Conservation (phyloP, 2,329 filamentous ascomycete genomes). For the Exophiala alcalophila region DNA sequence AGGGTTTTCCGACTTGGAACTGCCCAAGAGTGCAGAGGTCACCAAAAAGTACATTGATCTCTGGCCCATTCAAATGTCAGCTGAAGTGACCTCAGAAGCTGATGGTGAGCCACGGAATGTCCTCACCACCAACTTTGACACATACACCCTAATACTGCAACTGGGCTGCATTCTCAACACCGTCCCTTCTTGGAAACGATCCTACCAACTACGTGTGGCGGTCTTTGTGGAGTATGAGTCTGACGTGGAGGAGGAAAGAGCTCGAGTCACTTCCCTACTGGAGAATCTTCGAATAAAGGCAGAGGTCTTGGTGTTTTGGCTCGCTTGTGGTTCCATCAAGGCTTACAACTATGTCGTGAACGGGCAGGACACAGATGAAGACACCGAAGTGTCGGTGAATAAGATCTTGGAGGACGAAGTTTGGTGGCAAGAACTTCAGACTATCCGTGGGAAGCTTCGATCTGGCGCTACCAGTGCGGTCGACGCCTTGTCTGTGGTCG, state of each 20-base stretch:
- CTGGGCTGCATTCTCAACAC: conserved; percentile 80
- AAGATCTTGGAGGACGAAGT: conserved; percentile 66
- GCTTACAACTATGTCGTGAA: conserved; percentile 79
- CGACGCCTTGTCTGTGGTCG: conserved; percentile 47
- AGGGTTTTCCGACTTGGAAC: conserved; percentile 73
- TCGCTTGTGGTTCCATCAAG: conserved; percentile 68
- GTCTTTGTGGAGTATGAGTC: conserved; percentile 88
- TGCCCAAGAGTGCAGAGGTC: conserved; percentile 59
- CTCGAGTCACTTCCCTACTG: conserved; percentile 68
- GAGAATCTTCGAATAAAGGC: conserved; percentile 81
- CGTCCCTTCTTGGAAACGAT: conserved; percentile 74
- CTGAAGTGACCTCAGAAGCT: conserved; percentile 65
- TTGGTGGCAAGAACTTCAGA: conserved; percentile 78
- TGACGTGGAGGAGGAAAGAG: conserved; percentile 75
- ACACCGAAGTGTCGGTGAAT: conserved; percentile 61
- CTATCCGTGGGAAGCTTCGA: conserved; percentile 35
- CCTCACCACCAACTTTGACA: conserved; percentile 86
- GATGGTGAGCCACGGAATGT: conserved; percentile 56
- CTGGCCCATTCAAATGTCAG: conserved; percentile 93
- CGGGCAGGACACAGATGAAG: conserved; percentile 56
- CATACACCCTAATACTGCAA: conserved; percentile 82
- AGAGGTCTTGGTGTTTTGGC: conserved; percentile 74
- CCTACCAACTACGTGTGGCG: conserved; percentile 69
- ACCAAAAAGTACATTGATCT: conserved; percentile 78
- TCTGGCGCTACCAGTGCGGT: conserved; percentile 37